A percentile compares a stretch with the other conserved stretches of the same genome.
Evolutionary conservation across 75 land plant genomes (phyloP).

Genomic region (Sequoiadendron giganteum): DNA sequence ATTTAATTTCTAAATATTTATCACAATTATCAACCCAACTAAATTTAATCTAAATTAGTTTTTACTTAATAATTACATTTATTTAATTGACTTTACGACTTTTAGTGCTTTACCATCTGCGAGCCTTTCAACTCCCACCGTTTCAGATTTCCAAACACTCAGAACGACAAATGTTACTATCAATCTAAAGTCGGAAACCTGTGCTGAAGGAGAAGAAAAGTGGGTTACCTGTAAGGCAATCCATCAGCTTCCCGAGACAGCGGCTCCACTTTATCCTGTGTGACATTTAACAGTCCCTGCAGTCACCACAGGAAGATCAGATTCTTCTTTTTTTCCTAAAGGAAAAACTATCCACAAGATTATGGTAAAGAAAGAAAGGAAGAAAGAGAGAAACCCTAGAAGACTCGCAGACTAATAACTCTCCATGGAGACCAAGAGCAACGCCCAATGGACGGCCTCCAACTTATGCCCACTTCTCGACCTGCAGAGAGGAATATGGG

Average conservation of each 20-base stretch:
- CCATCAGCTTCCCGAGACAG: constrained; percentile 70
- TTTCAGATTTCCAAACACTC: constrained; percentile 10
- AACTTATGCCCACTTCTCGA: constrained; percentile 54
- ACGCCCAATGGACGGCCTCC: constrained; percentile 82
- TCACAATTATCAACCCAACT: too few species aligned
- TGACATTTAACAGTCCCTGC: constrained; percentile 63
- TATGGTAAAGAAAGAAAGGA: not conserved
- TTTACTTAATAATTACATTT: too few species aligned
- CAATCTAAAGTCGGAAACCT: not conserved
- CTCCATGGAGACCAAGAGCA: constrained; percentile 33
- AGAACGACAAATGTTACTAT: not conserved
- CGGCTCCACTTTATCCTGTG: constrained; percentile 24
- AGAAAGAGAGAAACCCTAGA: constrained; percentile 17
- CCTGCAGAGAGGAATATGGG: constrained; percentile 3
- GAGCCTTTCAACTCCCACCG: constrained; percentile 15
- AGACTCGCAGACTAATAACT: constrained; percentile 62
- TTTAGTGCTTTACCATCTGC: constrained; percentile 26
- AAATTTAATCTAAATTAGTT: too few species aligned
- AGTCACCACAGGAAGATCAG: not conserved
- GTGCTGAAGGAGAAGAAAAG: not conserved
- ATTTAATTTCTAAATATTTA: too few species aligned
- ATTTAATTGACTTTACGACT: too few species aligned
- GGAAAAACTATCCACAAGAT: not conserved
- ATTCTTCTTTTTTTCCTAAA: not conserved
- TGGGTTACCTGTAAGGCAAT: constrained; percentile 21